Base-by-base conservation (phyloP, 2,329 filamentous ascomycete genomes). In the Alternaria metachromatica region DNA sequence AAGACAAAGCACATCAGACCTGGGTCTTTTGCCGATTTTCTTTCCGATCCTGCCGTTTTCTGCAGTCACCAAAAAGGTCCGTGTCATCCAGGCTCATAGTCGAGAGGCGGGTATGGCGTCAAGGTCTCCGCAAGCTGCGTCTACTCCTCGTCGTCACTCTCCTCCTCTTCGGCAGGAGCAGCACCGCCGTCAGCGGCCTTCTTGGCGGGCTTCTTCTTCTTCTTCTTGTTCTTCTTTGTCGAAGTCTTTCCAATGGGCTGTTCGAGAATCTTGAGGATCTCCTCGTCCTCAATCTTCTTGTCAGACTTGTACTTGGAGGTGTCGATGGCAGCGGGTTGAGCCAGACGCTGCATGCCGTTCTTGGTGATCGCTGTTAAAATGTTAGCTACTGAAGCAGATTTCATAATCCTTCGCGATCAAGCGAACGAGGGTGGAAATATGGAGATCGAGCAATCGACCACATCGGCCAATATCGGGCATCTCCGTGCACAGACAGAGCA, bases 221-320 rank as follows among this genome's bases (percentile, higher is more conserved):
- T 81, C 86, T 93, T 95, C 79, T 93, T 94, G 80, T 94, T 94
- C 84, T 92, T 92, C 84, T 92, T 93, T 70, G 90, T 86, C 46
- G 85, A 84, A 21, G 85, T 83, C 78, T 87, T 88, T 65, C 85
- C 84, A 74, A 97, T 83, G 30, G 95, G 95, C 82, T 92, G 92
- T 84, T 96, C 94, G 55, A 99, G 87, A 69, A 98, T 95, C 87
- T 96, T 93, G 74, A 98, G 89, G 71, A 99, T 87, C 84, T 98
- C 95, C 84, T 97, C 93, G 70, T 98, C 95, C 71, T 90, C 91
- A 77, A 99, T 97, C 88, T 97, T 97, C 89, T 98, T 98, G 82
- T 98, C 94, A 33, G 93, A 91, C 88, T 97, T 91, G 86, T 91
- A 89, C 85, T 94, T 94, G 79, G 87, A 88, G 66, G 96, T 80